Conservation (phyloP, 78 protist species). For the slime mould (Dictyostelium discoideum) region dicty_2.7 NC_007091.3:1374501-1375000, state of each 20-base stretch:
- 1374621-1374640: neutral
- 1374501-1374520: neutral
- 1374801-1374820: neutral
- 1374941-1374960: too few relatives aligned
- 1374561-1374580: conserved; percentile 18
- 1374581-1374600: neutral
- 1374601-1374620: neutral
- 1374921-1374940: neutral
- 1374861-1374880: neutral
- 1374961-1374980: too few relatives aligned
- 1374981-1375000: too few relatives aligned
- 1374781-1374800: neutral
- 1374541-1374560: neutral
- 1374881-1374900: neutral
- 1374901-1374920: neutral
- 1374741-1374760: neutral
- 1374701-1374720: neutral
- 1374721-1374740: neutral
- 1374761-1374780: neutral
- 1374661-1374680: conserved; percentile 2
- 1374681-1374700: neutral
- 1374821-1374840: neutral
- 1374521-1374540: conserved; percentile 3
- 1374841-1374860: neutral
- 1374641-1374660: neutral